A percentile compares a stretch with the other conserved stretches of the same genome.
Conservation (phyloP, 805 yeast genomes). For the Vanderwaltozyma verrucispora region DNA sequence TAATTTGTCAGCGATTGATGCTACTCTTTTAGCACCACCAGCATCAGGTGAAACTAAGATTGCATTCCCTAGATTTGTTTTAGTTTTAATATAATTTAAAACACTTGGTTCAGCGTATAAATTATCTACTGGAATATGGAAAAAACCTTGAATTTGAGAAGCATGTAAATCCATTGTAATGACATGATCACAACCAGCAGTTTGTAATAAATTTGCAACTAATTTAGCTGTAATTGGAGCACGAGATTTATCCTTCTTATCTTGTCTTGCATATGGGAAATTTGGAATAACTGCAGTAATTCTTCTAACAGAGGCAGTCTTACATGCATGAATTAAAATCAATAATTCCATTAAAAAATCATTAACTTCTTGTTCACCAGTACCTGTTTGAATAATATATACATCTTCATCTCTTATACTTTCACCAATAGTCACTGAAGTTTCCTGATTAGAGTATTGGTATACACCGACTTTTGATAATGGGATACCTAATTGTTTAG, state of each 20-base stretch:
- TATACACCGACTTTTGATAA: constrained; percentile 54
- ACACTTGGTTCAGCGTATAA: constrained; percentile 92
- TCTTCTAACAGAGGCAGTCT: constrained; percentile 89
- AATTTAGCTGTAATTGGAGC: constrained; percentile 95
- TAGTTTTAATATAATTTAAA: constrained; percentile 65
- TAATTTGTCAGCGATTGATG: constrained; percentile 81
- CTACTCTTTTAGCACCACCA: constrained; percentile 97
- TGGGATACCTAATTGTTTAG: constrained; percentile 47
- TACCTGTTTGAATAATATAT: constrained; percentile 76
- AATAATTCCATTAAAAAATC: constrained; percentile 81
- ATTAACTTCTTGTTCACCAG: constrained; percentile 71
- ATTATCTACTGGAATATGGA: constrained; percentile 91
- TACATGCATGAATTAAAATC: constrained; percentile 87
- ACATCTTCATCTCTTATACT: constrained; percentile 80
- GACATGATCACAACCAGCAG: constrained; percentile 93
- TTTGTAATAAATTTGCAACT: constrained; percentile 80
- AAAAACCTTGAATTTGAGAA: constrained; percentile 95
- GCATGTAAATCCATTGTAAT: constrained; percentile 97
- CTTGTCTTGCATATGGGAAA: constrained; percentile 96
- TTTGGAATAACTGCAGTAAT: constrained; percentile 92
- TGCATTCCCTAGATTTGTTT: constrained; percentile 43
- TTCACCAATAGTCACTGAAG: constrained; percentile 67
- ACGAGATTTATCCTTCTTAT: constrained; percentile 88
- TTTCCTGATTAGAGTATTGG: constrained; percentile 63
- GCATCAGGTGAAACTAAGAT: constrained; percentile 96